Base-by-base conservation (phyloP, 2,329 filamentous ascomycete species). In the Aureobasidium zeae region DNA sequence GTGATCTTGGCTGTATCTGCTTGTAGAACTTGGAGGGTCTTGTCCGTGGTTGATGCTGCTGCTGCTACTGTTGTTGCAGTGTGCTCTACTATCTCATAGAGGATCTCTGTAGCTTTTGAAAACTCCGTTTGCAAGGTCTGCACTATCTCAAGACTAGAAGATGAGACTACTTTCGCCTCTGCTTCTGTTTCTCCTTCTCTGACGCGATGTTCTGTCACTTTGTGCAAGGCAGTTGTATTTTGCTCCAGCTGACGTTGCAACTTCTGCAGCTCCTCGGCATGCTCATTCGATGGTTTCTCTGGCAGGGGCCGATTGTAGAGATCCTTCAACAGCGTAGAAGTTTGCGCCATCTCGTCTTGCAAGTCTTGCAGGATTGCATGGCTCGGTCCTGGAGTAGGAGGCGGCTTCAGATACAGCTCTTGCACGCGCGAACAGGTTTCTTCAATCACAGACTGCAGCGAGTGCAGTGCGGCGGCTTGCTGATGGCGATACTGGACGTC, bases 401-500 rank as follows among this genome's bases (percentile, higher is more conserved):
- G 38, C 5, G 29, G 39, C 21, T 30, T 43, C 7, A 26, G 21
- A 6, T 43, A 34, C 2, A 43, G 29, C 12, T 43, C 39, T 28
- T 43, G 29, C 7, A 43, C 30, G 4, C 39, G 39, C 7, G 39
- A 33, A 20, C 29, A 43, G 8, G 39, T 43, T 5, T 43, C 39
- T 13, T 33, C 39, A 8, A 43, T 33, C 3, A 34, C 29, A 5
- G 39, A 43, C 21, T 43, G 39, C 2, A 43, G 29, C 5, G 39
- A 43, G 2, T 33, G 39, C 1, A 43, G 16, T 2, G 45, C 38
- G 2, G 38, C 47, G 2, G 44, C 44, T 25, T 49, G 44, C 20
- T 46, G 35, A 8, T 46, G 30, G 15, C 38, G 17, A 6, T 46
- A 38, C n/a, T 36, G 44, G 9, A 36, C 29, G 11, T 46, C 44